Evolutionary conservation across 1,284 basidiomycete species (phyloP), one percentile per base, ranked within the genome.

Genomic region (Malassezia psittaci): DNA sequence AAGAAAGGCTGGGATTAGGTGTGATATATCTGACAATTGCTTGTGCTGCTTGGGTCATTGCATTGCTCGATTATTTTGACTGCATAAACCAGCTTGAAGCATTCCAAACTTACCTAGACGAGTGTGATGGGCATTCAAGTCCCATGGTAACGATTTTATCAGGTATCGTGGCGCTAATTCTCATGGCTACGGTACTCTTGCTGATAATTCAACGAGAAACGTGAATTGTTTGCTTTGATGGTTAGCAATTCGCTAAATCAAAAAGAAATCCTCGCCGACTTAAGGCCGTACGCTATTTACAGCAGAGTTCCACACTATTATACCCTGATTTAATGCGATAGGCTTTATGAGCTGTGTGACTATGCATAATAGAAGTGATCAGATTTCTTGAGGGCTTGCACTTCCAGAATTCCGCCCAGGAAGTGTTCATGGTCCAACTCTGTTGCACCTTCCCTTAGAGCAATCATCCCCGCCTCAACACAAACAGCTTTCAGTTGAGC

Each of bases 401-500:
- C 72, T 62, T 74, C 72, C 48, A 72, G 61, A 43, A 74, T 74
- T 16, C 72, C 72, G 18, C 70, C 70, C 35, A 69, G 62, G 63
- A 72, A 74, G 59, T 74, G 72, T 60, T 74, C 72, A 44, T 74
- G 72, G 45, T 72, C 66, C 24, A 74, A 55, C 44, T 67, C 63
- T n/a, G 83, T 83, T 15, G 90, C 89, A 43, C 91, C 91, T 76
- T 96, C 91, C 63, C 93, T 79, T 44, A 98, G 78, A 16, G 93
- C 87, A 70, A 96, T 93, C 94, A 99, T 99, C 60, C 94, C 93
- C 24, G 93, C 93, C 78, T 12, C 96, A 86, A 79, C 91, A 90
- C 18, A 96, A 85, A 34, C 71, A 15, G 71, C 72, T 52, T 74
- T 74, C 9, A 74, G 55, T 60, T 83, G 82, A 3, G 82, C 82